A percentile compares a stretch with the other conserved stretches of the same genome.
phyloP scores from a whole-genome alignment of 257 asterid species.

The Ajuga chamaepitys region DNA sequence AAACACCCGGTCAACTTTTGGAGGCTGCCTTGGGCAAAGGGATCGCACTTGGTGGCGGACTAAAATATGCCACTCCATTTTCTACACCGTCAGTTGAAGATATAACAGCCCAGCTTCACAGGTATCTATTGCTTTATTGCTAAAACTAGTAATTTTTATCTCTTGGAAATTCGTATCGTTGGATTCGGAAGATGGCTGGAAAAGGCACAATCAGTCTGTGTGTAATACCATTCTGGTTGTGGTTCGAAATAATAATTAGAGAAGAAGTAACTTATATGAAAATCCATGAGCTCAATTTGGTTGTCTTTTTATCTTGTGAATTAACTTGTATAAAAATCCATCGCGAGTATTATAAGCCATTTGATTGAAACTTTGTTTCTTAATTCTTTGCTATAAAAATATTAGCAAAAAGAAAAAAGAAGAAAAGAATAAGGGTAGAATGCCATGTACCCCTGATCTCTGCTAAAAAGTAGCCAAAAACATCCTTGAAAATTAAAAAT shows the following conservation, averaged over 20 bases:
- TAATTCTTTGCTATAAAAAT: no score
- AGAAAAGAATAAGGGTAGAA: no score
- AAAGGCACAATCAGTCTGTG: not conserved
- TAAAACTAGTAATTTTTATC: not conserved
- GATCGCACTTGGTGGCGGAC: slow-evolving; percentile 69
- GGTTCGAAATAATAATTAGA: not conserved
- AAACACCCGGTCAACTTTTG: slow-evolving; percentile 90
- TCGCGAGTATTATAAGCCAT: no score
- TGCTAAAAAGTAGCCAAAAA: no score
- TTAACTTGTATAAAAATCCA: no score
- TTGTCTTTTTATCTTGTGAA: not conserved
- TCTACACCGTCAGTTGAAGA: slow-evolving; percentile 69
- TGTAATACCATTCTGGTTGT: not conserved
- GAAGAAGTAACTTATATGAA: not conserved
- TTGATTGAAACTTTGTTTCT: no score
- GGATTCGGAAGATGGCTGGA: not conserved
- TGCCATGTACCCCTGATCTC: no score
- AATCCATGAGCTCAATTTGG: not conserved
- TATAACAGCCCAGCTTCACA: slow-evolving; percentile 71
- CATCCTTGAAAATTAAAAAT: no score
- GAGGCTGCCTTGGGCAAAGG: slow-evolving; percentile 94
- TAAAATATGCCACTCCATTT: slow-evolving; percentile 86
- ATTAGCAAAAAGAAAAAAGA: no score
- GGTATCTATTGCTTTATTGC: slow-evolving; percentile 29
- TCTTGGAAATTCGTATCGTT: not conserved